phyloP scores from a whole-genome alignment of 73 alveolate species.

The Uronychia binucleata region DNA sequence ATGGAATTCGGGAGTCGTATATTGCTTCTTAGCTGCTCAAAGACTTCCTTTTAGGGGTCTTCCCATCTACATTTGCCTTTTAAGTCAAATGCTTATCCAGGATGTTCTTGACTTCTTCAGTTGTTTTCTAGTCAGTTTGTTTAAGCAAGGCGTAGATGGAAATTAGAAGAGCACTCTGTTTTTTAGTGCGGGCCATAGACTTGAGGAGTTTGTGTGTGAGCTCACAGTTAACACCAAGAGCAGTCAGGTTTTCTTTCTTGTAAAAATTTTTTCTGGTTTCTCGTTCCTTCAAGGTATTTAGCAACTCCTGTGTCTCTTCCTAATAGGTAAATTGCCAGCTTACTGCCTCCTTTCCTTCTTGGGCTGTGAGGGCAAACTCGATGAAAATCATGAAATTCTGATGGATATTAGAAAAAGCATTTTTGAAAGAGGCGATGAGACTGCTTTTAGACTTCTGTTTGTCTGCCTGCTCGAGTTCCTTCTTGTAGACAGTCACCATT shows the following conservation, averaged over 20 bases:
- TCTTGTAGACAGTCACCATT: not conserved
- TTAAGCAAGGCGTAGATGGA: not conserved
- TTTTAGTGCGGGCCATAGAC: not conserved
- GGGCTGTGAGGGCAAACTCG: not conserved
- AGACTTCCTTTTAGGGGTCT: not conserved
- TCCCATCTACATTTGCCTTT: not conserved
- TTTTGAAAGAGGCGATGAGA: not conserved
- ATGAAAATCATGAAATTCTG: constrained; percentile 12
- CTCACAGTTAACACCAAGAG: not conserved
- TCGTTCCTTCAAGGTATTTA: not conserved
- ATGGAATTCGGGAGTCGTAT: not conserved
- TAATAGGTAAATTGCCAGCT: not conserved
- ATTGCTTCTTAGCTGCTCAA: not conserved
- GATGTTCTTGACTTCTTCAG: not conserved
- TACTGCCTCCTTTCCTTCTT: not conserved
- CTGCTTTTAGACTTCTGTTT: not conserved
- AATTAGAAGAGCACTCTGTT: not conserved
- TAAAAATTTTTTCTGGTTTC: not conserved
- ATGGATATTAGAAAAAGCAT: constrained; percentile 1
- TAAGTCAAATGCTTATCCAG: not conserved
- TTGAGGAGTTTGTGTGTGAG: not conserved
- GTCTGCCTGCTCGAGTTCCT: too few species aligned
- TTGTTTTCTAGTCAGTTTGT: not conserved
- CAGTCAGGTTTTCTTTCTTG: not conserved
- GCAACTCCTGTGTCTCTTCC: not conserved